A percentile compares a stretch with the other conserved stretches of the same genome.
These are phyloP conservation scores for Halophytophthora polymorphica DNA, from an alignment of 352 stramenopile genomes.

Conservation along the genomic window DNA sequence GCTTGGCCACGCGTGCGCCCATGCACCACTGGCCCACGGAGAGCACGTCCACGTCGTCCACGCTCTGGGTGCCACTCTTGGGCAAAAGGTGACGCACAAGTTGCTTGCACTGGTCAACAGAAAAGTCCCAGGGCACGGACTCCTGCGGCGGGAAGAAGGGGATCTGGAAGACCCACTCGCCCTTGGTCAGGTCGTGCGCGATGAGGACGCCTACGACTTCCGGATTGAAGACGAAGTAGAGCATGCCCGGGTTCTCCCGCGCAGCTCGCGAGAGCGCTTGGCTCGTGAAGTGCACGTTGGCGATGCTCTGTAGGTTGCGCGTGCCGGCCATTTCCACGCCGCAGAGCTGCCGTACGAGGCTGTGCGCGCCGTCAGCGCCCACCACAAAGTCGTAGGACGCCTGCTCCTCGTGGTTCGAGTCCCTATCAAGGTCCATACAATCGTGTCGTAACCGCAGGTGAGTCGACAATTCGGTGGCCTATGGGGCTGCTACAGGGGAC, in stretches of 20 bases:
- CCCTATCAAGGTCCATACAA: slow-evolving; percentile 13
- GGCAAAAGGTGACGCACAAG: slow-evolving; percentile 55
- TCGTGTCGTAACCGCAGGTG: background rate
- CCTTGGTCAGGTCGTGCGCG: slow-evolving; percentile 85
- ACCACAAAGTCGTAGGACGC: slow-evolving; percentile 82
- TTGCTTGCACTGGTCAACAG: slow-evolving; percentile 44
- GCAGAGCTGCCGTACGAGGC: slow-evolving; percentile 64
- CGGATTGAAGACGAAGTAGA: slow-evolving; percentile 93
- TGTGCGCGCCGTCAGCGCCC: slow-evolving; percentile 90
- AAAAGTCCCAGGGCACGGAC: slow-evolving; percentile 63
- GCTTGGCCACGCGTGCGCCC: slow-evolving; percentile 88
- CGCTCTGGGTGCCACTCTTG: slow-evolving; percentile 5
- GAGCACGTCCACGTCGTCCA: slow-evolving; percentile 72
- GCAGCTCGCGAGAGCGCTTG: slow-evolving; percentile 50
- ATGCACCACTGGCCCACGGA: slow-evolving; percentile 92
- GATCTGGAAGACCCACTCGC: slow-evolving; percentile 92
- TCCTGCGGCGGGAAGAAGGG: slow-evolving; percentile 90
- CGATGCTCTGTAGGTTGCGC: slow-evolving; percentile 87
- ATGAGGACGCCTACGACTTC: slow-evolving; percentile 91
- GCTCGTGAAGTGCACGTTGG: slow-evolving; percentile 94
- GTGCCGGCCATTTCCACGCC: slow-evolving; percentile 73
- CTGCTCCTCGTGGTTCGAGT: slow-evolving; percentile 40
- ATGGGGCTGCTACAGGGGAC: background rate
- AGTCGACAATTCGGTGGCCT: background rate
- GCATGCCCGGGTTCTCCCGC: slow-evolving; percentile 84